Base-by-base conservation (phyloP, 2,329 filamentous ascomycete genomes). In the Thielaviopsis euricoi region DNA sequence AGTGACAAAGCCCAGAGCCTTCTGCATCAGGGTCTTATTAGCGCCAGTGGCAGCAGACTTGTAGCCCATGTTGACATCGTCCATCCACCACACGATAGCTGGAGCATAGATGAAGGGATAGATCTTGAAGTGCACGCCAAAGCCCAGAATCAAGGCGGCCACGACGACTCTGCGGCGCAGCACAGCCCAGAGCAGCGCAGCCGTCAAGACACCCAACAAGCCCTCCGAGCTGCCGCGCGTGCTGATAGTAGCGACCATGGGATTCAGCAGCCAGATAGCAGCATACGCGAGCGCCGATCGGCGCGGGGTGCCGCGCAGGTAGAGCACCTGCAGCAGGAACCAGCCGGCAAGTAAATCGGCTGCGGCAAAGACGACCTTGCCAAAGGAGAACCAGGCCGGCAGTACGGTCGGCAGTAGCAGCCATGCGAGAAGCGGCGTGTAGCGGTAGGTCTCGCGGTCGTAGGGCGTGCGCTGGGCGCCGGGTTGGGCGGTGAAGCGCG, bases 211-310 rank as follows among this genome's bases (percentile, higher is more conserved):
- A 17, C 88, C 89, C 7, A 98, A 71, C 13, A 98, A 68, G 0
- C 93, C 93, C 71, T 98, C 93, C 0, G 89, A 93, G 71, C 90
- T 96, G 15, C 93, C 93, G 53, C 93, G 77, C 13, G 93, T 97
- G 70, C 89, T 95, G 66, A 98, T 98, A 43, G 89, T 89, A 0
- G 93, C 93, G 10, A 97, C 93, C 90, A 98, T 97, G 0, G 93
- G 93, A 66, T 98, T 98, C 67, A 96, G 77, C 61, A 97, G 73
- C 93, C 93, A 98, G 46, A 96, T 85, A 63, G 84, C 82, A 0
- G 90, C 86, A 65, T 87, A 96, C 61, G 79, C 82, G 61, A 90
- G 74, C 1, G 89, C 88, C n/a, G n/a, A n/a, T n/a, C n/a, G n/a
- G 1, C 74, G 70, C 21, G 73, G 71, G 7, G 68, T 65, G 1